Evolutionary conservation across 495 filamentous ascomycete species (phyloP), one percentile per base, ranked within the genome.

Genomic region (Daldinia grandis): DNA sequence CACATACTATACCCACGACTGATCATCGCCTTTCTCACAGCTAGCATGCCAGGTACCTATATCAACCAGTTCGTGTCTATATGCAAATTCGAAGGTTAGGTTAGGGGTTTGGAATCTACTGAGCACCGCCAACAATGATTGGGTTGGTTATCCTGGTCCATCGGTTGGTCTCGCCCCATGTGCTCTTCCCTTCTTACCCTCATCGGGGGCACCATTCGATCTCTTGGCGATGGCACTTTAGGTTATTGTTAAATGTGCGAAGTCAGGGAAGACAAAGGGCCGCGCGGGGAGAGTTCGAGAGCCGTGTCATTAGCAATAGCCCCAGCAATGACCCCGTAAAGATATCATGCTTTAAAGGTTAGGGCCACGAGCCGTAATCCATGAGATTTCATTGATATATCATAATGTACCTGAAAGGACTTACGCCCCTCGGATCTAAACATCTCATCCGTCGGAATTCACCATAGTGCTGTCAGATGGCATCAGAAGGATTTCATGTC

Each of bases 221-320:
- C 70, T 73, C 70, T 73, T 73, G 70, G 70, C 70, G 58, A 73
- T 73, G 70, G 42, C 24, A 73, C 70, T 69, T 73, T 73, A 69
- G 70, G 70, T 73, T 73, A 68, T 73, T 69, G 70, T 73, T 69
- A 68, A 66, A 68, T 73, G 70, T 69, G 70, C 70, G 70, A 62
- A 61, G 31, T 12, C 17, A 61, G 47, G 55, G 35, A 38, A 38
- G 10, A 58, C 25, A 53, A 61, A 31, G 31, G 42, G 4, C 6
- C 19, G 9, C 19, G 9, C 42, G 42, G 42, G 1, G 17, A 58
- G 49, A 31, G 33, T 35, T 33, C 19, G 31, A 73, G 65, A 38
- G 50, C 65, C 65, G 61, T 67, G 42, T 53, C 56, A n/a, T 31
- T 64, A 50, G 37, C 58, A 19, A 57, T 42, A 17, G 19, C 24